Percentiles rank a stretch among this genome's conserved stretches.
Conservation (phyloP, 805 yeast species). For the Vanderwaltozyma tropicalis region DNA sequence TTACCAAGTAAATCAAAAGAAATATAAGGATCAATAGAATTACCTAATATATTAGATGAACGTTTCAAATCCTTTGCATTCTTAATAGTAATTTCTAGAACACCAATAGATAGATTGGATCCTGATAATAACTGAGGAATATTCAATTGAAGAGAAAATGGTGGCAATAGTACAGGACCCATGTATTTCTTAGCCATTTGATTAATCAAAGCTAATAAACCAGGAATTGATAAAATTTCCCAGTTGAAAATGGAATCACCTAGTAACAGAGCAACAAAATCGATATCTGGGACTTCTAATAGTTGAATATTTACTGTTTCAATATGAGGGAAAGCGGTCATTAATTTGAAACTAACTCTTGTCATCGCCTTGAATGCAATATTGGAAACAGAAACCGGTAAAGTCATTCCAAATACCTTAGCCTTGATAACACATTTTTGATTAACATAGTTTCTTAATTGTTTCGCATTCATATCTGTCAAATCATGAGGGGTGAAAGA, state of each 20-base stretch:
- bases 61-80: constrained; percentile 61
- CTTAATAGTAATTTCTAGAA: constrained; percentile 57
- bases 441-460: constrained; percentile 72
- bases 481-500: constrained; percentile 87
- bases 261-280: constrained; percentile 59
- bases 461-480: constrained; percentile 77
- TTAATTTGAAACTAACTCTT: constrained; percentile 80
- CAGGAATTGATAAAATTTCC: constrained; percentile 83
- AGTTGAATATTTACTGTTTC: constrained; percentile 82
- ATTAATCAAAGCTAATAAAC: constrained; percentile 69
- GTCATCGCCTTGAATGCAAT: constrained; percentile 65
- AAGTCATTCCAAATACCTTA: constrained; percentile 66
- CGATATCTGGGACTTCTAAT: constrained; percentile 80
- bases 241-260: constrained; percentile 81
- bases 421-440: constrained; percentile 71
- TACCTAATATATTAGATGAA: constrained; percentile 52
- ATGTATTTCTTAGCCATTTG: constrained; percentile 77
- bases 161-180: constrained; percentile 82
- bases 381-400: constrained; percentile 74
- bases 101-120: constrained; percentile 80
- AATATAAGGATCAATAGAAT: constrained; percentile 85
- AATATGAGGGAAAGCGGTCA: constrained; percentile 83
- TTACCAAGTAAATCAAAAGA: constrained; percentile 51
- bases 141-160: constrained; percentile 87
- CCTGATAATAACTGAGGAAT: constrained; percentile 86